phyloP scores from a whole-genome alignment of 208 protist genomes.

The Herpetomonas tarakana region DNA sequence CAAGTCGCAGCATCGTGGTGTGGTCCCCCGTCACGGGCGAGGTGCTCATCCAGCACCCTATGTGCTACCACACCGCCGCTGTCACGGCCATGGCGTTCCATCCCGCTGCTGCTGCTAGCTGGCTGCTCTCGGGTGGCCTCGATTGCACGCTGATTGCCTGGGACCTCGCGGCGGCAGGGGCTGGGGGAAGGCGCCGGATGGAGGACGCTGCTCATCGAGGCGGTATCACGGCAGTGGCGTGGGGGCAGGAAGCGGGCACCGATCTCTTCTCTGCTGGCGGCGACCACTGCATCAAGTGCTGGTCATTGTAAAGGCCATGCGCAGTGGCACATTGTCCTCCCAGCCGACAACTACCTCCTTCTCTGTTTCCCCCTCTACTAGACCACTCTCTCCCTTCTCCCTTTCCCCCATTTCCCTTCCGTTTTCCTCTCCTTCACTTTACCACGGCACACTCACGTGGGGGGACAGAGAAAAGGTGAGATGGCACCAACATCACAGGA shows the following conservation, averaged over 20 bases:
- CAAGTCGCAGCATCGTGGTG: slow-evolving; percentile 30
- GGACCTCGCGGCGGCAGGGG: slow-evolving; percentile 22
- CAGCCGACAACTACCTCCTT: neutral
- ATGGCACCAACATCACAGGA: no score
- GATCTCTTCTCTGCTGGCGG: slow-evolving; percentile 25
- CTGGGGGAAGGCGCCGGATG: slow-evolving; percentile 14
- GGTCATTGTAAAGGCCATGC: slow-evolving; percentile 7
- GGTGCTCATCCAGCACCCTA: slow-evolving; percentile 9
- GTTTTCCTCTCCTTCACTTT: neutral
- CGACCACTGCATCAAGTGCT: slow-evolving; percentile 37
- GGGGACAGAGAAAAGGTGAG: no score
- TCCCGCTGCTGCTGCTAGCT: no score
- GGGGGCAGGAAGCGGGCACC: slow-evolving; percentile 8
- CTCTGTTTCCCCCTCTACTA: neutral
- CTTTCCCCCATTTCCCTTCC: no score
- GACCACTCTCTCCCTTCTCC: no score
- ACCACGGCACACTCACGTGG: neutral
- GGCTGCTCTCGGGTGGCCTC: slow-evolving; percentile 31
- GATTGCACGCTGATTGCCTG: slow-evolving; percentile 35
- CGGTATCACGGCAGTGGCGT: slow-evolving; percentile 30
- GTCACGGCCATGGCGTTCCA: slow-evolving; percentile 32
- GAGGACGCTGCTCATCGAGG: slow-evolving; percentile 35
- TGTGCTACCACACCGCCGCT: slow-evolving; percentile 17
- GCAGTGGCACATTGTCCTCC: neutral
- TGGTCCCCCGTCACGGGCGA: slow-evolving; percentile 19